Evolutionary conservation across 2,329 filamentous ascomycete genomes (phyloP).

Genomic region (Trichoderma sp.): DNA sequence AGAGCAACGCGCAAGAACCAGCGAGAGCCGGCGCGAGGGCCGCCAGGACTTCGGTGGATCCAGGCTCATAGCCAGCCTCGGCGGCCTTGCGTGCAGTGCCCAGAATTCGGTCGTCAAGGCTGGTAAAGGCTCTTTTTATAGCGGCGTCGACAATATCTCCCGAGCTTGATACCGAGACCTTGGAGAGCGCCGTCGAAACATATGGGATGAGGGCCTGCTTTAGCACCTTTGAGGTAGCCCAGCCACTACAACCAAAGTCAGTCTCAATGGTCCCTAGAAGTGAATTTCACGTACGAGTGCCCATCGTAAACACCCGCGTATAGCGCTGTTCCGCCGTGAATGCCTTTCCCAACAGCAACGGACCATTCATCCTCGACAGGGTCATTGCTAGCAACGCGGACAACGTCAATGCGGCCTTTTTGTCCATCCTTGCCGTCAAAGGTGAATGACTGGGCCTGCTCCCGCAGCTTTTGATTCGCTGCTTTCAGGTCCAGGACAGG

Average conservation of each 20-base stretch:
- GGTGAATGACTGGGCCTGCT: constrained; percentile 38
- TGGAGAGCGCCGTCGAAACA: constrained; percentile 44
- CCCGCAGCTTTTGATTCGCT: constrained; percentile 40
- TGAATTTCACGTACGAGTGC: constrained; percentile 47
- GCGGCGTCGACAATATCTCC: constrained; percentile 55
- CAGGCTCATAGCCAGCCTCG: constrained; percentile 36
- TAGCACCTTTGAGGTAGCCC: constrained; percentile 47
- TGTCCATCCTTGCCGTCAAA: constrained; percentile 36
- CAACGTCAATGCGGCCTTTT: constrained; percentile 42
- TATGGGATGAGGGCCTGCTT: constrained; percentile 48
- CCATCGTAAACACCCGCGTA: constrained; percentile 53
- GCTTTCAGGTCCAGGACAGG: constrained; percentile 35
- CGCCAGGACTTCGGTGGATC: constrained; percentile 37
- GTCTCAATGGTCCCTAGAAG: not conserved
- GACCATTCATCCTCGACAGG: constrained; percentile 45
- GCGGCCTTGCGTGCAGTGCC: constrained; percentile 41
- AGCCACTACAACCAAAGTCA: constrained; percentile 41
- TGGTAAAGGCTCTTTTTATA: constrained; percentile 61
- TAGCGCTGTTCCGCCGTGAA: constrained; percentile 37
- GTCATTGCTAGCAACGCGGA: constrained; percentile 42
- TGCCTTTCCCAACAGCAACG: constrained; percentile 39
- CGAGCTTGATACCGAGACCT: constrained; percentile 40
- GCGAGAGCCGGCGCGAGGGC: constrained; percentile 45
- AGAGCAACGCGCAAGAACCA: constrained; percentile 67
- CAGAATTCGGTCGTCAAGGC: constrained; percentile 62